Base-by-base conservation (phyloP, 2,329 filamentous ascomycete genomes). In the Fusarium sp. region DNA sequence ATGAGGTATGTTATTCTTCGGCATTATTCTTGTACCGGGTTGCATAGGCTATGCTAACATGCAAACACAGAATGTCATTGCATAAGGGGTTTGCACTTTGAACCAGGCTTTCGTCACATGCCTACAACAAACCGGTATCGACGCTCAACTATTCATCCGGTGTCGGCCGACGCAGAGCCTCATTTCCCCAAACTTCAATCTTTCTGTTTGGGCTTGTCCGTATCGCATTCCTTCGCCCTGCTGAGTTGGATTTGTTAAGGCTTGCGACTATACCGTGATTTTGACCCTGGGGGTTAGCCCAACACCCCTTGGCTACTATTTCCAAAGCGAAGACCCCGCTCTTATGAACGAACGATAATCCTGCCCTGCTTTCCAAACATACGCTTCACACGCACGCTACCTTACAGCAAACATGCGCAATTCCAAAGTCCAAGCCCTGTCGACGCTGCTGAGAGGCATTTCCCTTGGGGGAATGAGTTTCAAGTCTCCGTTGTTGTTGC, bases 101-200 rank as follows among this genome's bases (percentile, higher is more conserved):
- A 35, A 27, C 25, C 27, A 27, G 31, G 35, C 39, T 57, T 33
- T 33, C 36, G 36, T 33, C 42, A 62, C 18, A 62, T 39, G 25
- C n/a, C 53, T 31, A 11, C 22, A 38, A 15, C 33, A 38, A 52
- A 27, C 22, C 33, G 10, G 18, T 5, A 38, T 27, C 33, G 18
- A 38, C 7, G 38, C 38, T 41, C 46, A 36, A 10, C 22, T 31
- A 38, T 20, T 41, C 25, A 22, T 22, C 63, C 56, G 56, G 50
- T 50, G 13, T 29, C 65, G 50, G 65, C 8, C n/a, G 10, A 27
- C 15, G 57, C 57, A 64, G 49, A 69, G 57, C 39, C 49, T 68
- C 65, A 57, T 35, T 27, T 7, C n/a, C 25, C 46, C 15, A 15
- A 39, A 44, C 31, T 5, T 41, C 33, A 20, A 7, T 7, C 20